phyloP scores from a whole-genome alignment of 805 yeast species.

The Tetrapisispora nanseiensis region DNA sequence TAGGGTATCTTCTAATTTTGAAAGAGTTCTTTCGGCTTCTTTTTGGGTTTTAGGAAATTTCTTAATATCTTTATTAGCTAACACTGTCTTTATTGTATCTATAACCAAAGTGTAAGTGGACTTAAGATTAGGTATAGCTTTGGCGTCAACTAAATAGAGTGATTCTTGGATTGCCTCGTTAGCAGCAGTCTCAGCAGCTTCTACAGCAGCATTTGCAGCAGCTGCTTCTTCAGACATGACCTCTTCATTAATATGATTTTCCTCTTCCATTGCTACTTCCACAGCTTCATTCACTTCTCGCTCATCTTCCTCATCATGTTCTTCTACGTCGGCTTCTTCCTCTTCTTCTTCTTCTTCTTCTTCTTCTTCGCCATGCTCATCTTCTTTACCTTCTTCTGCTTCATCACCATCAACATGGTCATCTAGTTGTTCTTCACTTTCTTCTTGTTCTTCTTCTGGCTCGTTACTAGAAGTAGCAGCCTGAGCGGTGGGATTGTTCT shows the following conservation, averaged over 20 bases:
- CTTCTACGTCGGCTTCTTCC: constrained; percentile 1
- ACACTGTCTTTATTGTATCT: constrained; percentile 48
- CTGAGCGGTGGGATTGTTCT: too few species aligned
- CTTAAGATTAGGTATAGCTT: constrained; percentile 15
- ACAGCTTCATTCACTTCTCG: neutral
- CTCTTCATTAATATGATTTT: neutral
- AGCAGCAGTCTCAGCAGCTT: constrained; percentile 5
- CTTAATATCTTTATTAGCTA: constrained; percentile 50
- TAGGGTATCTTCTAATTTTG: constrained; percentile 23
- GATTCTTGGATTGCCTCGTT: neutral
- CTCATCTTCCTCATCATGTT: neutral
- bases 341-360: constrained; percentile 3
- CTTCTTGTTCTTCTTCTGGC: constrained; percentile 1
- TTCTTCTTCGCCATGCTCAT: constrained; percentile 9
- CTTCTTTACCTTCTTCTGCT: constrained; percentile 15
- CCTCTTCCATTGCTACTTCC: neutral
- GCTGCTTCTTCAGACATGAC: neutral
- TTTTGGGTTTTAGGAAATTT: constrained; percentile 33
- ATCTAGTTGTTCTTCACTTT: constrained; percentile 5
- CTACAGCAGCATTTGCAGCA: constrained; percentile 7
- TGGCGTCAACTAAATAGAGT: constrained; percentile 7
- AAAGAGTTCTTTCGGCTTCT: constrained; percentile 26
- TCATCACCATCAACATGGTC: constrained; percentile 10
- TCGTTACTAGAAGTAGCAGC: too few species aligned
- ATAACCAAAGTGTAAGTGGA: constrained; percentile 37